Evolutionary conservation across 768 basidiomycete species (phyloP).

Genomic region (Neoboletus brunneissimus): DNA sequence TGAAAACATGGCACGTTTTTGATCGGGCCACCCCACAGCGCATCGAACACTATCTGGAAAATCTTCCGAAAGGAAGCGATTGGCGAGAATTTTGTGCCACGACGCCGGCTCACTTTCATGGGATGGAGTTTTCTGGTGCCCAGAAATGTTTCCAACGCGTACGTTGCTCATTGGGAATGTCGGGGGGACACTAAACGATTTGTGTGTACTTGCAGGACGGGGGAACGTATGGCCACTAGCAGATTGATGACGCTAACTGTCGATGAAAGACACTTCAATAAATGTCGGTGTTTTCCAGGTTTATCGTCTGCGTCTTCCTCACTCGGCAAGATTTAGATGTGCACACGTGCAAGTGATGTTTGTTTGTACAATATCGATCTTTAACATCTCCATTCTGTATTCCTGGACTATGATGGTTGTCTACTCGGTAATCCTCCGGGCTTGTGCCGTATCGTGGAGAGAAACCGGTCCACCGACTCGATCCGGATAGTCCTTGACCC

Average conservation of each 20-base stretch:
- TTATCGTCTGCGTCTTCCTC: too few relatives aligned
- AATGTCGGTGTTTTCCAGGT: too few relatives aligned
- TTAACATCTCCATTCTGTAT: not conserved
- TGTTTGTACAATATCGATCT: not conserved
- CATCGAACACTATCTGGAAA: constrained; percentile 27
- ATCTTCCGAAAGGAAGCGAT: constrained; percentile 25
- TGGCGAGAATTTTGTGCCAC: constrained; percentile 35
- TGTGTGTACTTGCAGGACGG: not conserved
- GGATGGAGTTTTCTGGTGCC: constrained; percentile 25
- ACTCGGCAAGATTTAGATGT: not conserved
- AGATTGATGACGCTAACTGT: constrained; percentile 16
- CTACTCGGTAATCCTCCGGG: constrained; percentile 48
- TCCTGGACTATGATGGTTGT: not conserved
- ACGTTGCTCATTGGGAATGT: not conserved
- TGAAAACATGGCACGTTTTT: not conserved
- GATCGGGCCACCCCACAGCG: constrained; percentile 11
- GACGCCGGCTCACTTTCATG: constrained; percentile 28
- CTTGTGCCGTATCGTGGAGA: constrained; percentile 58
- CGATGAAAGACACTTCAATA: too few relatives aligned
- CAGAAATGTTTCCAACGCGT: constrained; percentile 23
- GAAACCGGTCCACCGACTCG: constrained; percentile 16
- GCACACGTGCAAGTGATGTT: not conserved
- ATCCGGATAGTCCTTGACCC: constrained; percentile 52
- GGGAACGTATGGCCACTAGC: constrained; percentile 21
- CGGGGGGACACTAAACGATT: not conserved